Evolutionary conservation across 306 rosid genomes (phyloP).

Genomic region (Castanopsis chinensis): DNA sequence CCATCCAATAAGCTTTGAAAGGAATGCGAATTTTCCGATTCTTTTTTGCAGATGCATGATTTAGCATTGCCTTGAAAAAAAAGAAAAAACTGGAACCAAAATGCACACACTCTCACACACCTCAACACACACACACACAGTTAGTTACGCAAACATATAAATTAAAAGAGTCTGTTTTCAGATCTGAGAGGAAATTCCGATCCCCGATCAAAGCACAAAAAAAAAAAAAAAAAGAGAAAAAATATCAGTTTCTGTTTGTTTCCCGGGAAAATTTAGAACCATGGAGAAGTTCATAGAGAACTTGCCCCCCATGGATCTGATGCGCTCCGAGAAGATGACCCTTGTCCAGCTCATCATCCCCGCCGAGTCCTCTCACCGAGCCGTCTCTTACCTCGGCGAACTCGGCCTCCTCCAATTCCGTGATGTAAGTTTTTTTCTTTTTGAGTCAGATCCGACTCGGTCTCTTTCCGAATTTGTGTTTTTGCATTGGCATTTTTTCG

Average conservation of each 20-base stretch:
- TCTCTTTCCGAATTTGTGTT: neutral
- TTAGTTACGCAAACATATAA: too few species aligned
- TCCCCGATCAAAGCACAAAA: neutral
- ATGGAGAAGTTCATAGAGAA: slow-evolving; percentile 71
- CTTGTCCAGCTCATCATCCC: slow-evolving; percentile 96
- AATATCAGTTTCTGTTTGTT: slow-evolving; percentile 32
- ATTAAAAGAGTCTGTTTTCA: slow-evolving; percentile 25
- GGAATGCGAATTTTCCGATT: slow-evolving; percentile 29
- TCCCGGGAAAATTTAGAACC: slow-evolving; percentile 40
- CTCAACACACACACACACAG: neutral
- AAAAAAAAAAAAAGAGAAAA: slow-evolving; percentile 7
- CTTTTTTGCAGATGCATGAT: slow-evolving; percentile 41
- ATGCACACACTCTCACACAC: slow-evolving; percentile 23
- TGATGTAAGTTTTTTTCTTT: slow-evolving; percentile 51
- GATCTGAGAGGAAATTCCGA: slow-evolving; percentile 43
- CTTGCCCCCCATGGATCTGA: slow-evolving; percentile 90
- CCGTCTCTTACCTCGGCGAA: slow-evolving; percentile 87
- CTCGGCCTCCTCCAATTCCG: slow-evolving; percentile 95
- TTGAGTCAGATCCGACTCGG: slow-evolving; percentile 32
- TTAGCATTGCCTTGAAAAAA: slow-evolving; percentile 13
- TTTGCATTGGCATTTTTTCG: slow-evolving; percentile 5
- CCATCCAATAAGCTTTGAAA: neutral
- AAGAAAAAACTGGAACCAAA: slow-evolving; percentile 30
- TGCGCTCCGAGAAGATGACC: slow-evolving; percentile 99
- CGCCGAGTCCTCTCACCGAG: slow-evolving; percentile 90